Base-by-base conservation (phyloP, 2,329 filamentous ascomycete species). In the Monosporascus sp. region DNA sequence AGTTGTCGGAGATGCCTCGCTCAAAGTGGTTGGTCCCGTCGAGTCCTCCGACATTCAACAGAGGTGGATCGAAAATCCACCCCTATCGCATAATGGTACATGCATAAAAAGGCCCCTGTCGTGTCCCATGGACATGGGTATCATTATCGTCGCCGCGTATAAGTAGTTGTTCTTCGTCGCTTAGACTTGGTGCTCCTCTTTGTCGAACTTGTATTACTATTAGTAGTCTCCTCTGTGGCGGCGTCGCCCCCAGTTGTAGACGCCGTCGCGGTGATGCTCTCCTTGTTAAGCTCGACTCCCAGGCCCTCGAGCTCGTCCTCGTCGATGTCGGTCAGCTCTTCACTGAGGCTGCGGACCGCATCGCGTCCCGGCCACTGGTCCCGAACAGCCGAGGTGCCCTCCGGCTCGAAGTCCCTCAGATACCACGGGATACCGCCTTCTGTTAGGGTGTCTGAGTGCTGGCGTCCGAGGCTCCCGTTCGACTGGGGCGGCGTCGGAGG, bases 401-500 rank as follows among this genome's bases (percentile, higher is more conserved):
- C 52, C 1, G 89, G 87, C 50, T 94, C 84, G 66, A 95, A 95
- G 8, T 83, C 80, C 64, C 89, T 82, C 55, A 96, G 81, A 69
- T 96, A 96, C 91, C 91, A 97, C 7, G 90, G 84, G 14, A 96
- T 77, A 37, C 93, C 93, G 54, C 93, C 93, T 48, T 87, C 79
- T 2, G 80, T 62, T 45, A 91, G 74, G 14, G 80, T 74, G 37
- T 84, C 81, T 4, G 65, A 58, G 2, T 77, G 68, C 45, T 80
- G 78, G 52, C 73, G 71, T 41, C 69, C 70, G 16, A 81, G 71
- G 57, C 80, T 83, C 45, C 80, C 80, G 58, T 82, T 85, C 1
- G 82, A 88, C 50, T 84, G 79, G 1, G 86, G 86, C 26, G 86
- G 86, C 2, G 86, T 89, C 11, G 86, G 81, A 3, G 86, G 85